These are phyloP conservation scores for Tylopilus balloui DNA, from an alignment of 768 basidiomycete species.

Conservation along the genomic window DNA sequence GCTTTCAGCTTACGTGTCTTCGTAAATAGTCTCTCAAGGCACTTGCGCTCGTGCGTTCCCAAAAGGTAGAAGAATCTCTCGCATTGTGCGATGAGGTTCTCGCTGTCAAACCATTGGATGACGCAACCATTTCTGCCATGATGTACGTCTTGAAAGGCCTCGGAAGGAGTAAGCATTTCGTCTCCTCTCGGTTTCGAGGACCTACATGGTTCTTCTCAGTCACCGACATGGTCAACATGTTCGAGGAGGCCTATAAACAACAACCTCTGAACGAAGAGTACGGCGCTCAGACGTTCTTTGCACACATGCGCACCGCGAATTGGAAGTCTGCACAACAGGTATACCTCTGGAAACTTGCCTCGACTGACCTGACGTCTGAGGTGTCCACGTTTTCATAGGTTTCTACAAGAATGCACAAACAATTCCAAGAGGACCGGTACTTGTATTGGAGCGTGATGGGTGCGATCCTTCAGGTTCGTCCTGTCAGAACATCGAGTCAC, in stretches of 20 bases:
- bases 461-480: constrained; percentile 67
- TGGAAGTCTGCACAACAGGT: constrained; percentile 89
- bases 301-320: constrained; percentile 70
- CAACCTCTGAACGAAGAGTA: constrained; percentile 80
- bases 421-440: constrained; percentile 77
- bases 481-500: background rate
- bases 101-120: constrained; percentile 65
- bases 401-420: constrained; percentile 76
- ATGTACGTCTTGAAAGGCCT: constrained; percentile 79
- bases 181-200: background rate
- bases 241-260: constrained; percentile 80
- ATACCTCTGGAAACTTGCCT: constrained; percentile 5
- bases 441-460: constrained; percentile 82
- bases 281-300: constrained; percentile 80
- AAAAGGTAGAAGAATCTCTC: constrained; percentile 83
- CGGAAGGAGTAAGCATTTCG: constrained; percentile 50
- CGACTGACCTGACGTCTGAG: constrained; percentile 1
- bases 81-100: constrained; percentile 77
- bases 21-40: constrained; percentile 69
- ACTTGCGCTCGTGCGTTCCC: constrained; percentile 75
- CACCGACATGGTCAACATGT: constrained; percentile 78
- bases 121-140: constrained; percentile 72
- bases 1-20: constrained; percentile 8
- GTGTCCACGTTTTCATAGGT: constrained; percentile 42
- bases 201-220: constrained; percentile 36